Conservation (phyloP, 768 basidiomycete species). For the Hysterangium stoloniferum region DNA sequence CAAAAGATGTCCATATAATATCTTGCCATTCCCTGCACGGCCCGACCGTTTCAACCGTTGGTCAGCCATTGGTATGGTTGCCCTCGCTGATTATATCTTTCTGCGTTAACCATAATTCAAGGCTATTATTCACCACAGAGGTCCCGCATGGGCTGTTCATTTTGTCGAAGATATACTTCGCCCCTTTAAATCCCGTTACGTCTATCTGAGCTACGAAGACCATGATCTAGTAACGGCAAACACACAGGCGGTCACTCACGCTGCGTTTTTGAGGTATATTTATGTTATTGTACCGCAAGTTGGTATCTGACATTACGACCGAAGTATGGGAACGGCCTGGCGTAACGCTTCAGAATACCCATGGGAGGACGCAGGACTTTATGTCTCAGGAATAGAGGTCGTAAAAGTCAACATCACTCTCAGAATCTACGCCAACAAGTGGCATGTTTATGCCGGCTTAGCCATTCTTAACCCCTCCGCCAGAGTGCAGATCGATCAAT, state of each 20-base stretch:
- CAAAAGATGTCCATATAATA: conserved; percentile 78
- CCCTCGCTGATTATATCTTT: background rate
- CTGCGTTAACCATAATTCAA: conserved; percentile 23
- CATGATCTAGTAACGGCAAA: conserved; percentile 97
- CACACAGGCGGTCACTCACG: conserved; percentile 97
- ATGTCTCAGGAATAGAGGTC: conserved; percentile 95
- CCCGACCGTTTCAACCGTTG: conserved; percentile 77
- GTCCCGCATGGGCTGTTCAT: conserved; percentile 56
- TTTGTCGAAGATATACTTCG: conserved; percentile 79
- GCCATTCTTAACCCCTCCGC: conserved; percentile 95
- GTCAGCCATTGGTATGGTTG: conserved; percentile 76
- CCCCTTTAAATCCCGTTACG: conserved; percentile 76
- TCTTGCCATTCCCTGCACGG: conserved; percentile 95
- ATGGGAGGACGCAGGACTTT: conserved; percentile 86
- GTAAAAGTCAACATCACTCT: conserved; percentile 96
- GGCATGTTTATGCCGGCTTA: conserved; percentile 99
- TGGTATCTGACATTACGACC: background rate
- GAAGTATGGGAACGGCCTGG: conserved; percentile 99
- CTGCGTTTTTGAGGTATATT: conserved; percentile 85
- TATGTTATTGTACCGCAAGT: background rate
- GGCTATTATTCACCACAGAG: conserved; percentile 88
- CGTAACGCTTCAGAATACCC: conserved; percentile 68
- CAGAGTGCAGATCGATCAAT: conserved; percentile 83
- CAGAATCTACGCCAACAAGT: conserved; percentile 94
- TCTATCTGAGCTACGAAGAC: conserved; percentile 92